These are phyloP conservation scores for Ceratocystis smalleyi DNA, from an alignment of 2,329 filamentous ascomycete species.

Conservation along the genomic window DNA sequence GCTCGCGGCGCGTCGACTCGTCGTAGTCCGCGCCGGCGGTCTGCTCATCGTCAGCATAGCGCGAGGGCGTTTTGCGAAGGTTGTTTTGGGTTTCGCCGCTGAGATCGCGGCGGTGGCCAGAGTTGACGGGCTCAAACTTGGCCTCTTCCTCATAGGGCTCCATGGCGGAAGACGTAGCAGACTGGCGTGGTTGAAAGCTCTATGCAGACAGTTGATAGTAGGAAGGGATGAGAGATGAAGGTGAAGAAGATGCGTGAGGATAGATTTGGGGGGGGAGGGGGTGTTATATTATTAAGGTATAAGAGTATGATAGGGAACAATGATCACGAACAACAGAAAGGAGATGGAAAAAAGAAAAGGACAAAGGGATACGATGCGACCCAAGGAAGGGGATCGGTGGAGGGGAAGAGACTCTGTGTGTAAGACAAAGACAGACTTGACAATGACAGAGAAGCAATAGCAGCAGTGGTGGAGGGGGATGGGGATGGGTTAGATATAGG, in stretches of 20 bases:
- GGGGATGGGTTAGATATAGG: background rate
- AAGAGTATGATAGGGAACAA: background rate
- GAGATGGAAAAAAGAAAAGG: background rate
- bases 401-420: background rate
- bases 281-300: background rate
- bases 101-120: background rate
- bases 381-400: background rate
- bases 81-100: slow-evolving; percentile 2
- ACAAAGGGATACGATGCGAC: background rate
- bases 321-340: background rate
- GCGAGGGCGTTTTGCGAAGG: background rate
- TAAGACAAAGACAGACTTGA: background rate
- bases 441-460: background rate
- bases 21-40: slow-evolving; percentile 17
- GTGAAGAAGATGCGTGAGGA: background rate
- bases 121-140: background rate
- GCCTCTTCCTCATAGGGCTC: slow-evolving; percentile 4
- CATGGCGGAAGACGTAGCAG: background rate
- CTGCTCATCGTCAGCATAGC: background rate
- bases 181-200: background rate
- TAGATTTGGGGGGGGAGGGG: background rate
- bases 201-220: too few relatives aligned
- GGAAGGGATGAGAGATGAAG: background rate
- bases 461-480: background rate
- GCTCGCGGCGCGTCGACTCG: slow-evolving; percentile 24